Evolutionary conservation across 495 filamentous ascomycete species (phyloP).

Genomic region (Aspergillus mulundensis): DNA sequence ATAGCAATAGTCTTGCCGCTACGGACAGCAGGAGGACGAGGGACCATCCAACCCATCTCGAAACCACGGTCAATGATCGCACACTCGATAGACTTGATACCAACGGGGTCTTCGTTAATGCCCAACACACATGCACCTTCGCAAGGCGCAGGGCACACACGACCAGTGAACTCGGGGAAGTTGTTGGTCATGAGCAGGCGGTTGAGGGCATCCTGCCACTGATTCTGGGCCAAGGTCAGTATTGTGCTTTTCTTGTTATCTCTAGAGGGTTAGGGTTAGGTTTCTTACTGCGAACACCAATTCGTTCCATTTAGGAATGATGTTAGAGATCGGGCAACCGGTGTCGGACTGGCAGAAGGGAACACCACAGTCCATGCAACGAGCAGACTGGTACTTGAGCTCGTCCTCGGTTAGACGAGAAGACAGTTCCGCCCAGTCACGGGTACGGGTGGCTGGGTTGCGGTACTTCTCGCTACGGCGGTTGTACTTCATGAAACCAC

Average conservation of each 20-base stretch:
- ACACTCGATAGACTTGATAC: constrained; percentile 99
- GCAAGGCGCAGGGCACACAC: constrained; percentile 96
- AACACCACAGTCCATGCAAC: constrained; percentile 99
- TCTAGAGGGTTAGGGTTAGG: too few relatives aligned
- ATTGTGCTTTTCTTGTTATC: too few relatives aligned
- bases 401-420: constrained; percentile 90
- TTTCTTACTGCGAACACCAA: constrained; percentile 85
- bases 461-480: constrained; percentile 95
- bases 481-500: constrained; percentile 98
- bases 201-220: constrained; percentile 95
- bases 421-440: constrained; percentile 94
- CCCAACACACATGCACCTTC: constrained; percentile 97
- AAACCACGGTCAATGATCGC: constrained; percentile 99
- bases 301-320: constrained; percentile 99
- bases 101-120: constrained; percentile 97
- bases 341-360: constrained; percentile 98
- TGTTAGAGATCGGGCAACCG: constrained; percentile 97
- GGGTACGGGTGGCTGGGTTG: constrained; percentile 75
- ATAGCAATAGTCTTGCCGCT: constrained; percentile 89
- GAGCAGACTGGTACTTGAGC: constrained; percentile 96
- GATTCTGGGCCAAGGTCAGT: too few relatives aligned
- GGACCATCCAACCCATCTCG: constrained; percentile 99
- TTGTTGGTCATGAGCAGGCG: constrained; percentile 98
- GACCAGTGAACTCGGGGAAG: constrained; percentile 98
- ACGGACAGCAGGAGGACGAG: constrained; percentile 70